These are phyloP conservation scores for Candida sp. DNA, from an alignment of 1,139 yeast species.

Conservation along the genomic window DNA sequence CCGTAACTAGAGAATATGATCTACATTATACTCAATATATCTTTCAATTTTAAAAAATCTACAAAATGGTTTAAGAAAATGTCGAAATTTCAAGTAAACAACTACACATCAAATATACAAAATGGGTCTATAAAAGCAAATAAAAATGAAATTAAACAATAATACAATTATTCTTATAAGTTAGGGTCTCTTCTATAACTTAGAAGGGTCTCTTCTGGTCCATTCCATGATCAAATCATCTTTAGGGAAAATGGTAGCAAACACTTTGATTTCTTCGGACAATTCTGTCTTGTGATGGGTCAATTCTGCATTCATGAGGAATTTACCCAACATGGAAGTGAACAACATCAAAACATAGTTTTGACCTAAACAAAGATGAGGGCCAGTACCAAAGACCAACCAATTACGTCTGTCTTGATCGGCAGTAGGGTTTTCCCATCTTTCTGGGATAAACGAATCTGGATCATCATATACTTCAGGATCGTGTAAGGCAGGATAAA, in stretches of 20 bases:
- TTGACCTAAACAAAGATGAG: slow-evolving; percentile 95
- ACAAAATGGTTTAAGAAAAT: too few species aligned
- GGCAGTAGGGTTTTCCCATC: slow-evolving; percentile 63
- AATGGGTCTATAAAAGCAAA: background rate
- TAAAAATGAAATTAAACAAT: background rate
- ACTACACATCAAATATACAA: background rate
- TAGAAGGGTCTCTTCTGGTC: slow-evolving; percentile 53
- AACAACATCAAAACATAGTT: slow-evolving; percentile 88
- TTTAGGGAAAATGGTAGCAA: slow-evolving; percentile 97
- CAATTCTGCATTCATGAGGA: slow-evolving; percentile 74
- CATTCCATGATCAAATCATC: slow-evolving; percentile 87
- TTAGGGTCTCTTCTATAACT: background rate
- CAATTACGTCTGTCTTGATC: slow-evolving; percentile 78
- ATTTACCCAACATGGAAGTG: slow-evolving; percentile 89
- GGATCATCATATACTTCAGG: slow-evolving; percentile 96
- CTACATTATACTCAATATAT: too few species aligned
- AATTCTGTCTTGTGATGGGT: slow-evolving; percentile 76
- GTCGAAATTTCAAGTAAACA: too few species aligned
- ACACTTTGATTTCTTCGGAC: slow-evolving; percentile 90
- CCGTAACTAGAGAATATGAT: too few species aligned
- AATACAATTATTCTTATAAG: background rate
- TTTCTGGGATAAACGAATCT: slow-evolving; percentile 90
- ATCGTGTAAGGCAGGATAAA: slow-evolving; percentile 95
- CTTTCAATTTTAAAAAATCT: too few species aligned
- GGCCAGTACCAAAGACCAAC: slow-evolving; percentile 97